phyloP scores from a whole-genome alignment of 345 rosid species.

The Populus euphratica region DNA sequence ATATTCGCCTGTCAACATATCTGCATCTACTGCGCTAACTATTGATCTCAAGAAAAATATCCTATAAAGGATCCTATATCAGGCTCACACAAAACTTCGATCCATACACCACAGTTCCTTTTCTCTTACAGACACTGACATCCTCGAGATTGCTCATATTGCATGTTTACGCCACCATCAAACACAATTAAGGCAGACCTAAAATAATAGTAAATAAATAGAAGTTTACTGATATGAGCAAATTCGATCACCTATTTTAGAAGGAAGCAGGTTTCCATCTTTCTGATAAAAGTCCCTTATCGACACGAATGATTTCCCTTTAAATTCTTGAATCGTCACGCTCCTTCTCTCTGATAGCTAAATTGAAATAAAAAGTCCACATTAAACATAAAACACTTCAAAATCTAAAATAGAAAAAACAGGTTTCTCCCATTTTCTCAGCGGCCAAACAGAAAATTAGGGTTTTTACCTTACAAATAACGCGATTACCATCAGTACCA shows the following conservation, averaged over 20 bases:
- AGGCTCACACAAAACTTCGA: too few species aligned
- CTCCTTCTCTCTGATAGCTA: slow-evolving; percentile 60
- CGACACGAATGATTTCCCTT: slow-evolving; percentile 44
- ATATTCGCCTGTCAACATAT: too few species aligned
- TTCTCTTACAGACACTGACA: too few species aligned
- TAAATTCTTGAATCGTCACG: slow-evolving; percentile 43
- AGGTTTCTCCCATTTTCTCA: background rate
- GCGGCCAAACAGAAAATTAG: background rate
- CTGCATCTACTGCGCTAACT: too few species aligned
- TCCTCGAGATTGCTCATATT: too few species aligned
- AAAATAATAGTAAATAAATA: too few species aligned
- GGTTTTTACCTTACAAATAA: slow-evolving; percentile 53
- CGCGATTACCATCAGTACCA: slow-evolving; percentile 31
- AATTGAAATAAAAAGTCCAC: background rate
- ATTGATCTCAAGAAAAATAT: too few species aligned
- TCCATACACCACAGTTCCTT: too few species aligned
- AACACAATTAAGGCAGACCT: background rate
- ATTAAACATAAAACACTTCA: too few species aligned
- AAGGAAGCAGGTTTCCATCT: slow-evolving; percentile 44
- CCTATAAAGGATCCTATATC: too few species aligned
- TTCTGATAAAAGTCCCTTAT: slow-evolving; percentile 48
- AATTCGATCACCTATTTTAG: slow-evolving; percentile 41
- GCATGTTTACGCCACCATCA: background rate
- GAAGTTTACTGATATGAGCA: too few species aligned
- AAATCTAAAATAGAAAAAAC: too few species aligned